Conservation (phyloP, 345 rosid species). For the Eucalyptus erythrocorys region DNA sequence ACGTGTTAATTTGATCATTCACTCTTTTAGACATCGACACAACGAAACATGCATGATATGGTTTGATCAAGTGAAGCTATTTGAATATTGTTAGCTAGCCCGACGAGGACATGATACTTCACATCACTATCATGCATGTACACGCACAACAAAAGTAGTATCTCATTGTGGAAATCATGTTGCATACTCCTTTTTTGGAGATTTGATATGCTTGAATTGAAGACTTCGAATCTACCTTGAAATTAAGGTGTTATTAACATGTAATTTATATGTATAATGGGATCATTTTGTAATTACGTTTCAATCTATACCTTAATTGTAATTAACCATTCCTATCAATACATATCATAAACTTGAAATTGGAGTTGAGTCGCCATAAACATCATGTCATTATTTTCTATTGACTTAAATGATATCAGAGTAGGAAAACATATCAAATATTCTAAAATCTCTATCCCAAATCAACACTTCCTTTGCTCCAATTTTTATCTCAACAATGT, state of each 20-base stretch:
- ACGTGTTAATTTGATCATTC: neutral
- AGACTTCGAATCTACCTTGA: neutral
- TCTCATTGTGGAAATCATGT: neutral
- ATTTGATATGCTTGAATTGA: neutral
- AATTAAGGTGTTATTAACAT: neutral
- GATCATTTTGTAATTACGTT: neutral
- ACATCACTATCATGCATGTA: neutral
- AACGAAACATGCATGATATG: neutral
- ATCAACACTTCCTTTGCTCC: neutral
- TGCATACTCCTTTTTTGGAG: neutral
- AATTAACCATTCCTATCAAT: neutral
- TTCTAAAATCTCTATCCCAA: neutral
- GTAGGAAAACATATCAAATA: neutral
- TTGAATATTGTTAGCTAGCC: neutral
- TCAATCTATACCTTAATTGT: neutral
- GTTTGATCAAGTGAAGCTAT: neutral
- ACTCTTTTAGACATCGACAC: neutral
- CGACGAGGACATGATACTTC: neutral
- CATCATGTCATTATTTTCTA: neutral
- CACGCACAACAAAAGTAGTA: neutral
- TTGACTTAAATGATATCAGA: neutral
- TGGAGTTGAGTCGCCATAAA: neutral
- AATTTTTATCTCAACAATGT: neutral
- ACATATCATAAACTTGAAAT: neutral
- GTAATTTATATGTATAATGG: neutral